phyloP scores from a whole-genome alignment of 176 grass and related monocot species.

The Urochloa ruziziensis region DNA sequence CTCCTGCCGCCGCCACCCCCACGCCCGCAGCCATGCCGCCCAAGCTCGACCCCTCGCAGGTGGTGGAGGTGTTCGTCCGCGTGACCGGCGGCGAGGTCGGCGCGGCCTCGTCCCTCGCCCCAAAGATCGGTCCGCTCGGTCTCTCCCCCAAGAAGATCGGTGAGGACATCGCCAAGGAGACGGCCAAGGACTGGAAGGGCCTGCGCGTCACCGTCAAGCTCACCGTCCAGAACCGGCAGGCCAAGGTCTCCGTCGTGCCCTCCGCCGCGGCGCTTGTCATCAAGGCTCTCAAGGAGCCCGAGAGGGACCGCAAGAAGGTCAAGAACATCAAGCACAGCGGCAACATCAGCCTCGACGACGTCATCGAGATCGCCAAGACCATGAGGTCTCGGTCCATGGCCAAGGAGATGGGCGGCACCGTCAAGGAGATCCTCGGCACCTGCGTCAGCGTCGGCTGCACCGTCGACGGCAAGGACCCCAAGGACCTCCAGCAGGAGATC shows the following conservation, averaged over 20 bases:
- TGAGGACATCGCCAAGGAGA: constrained; percentile 87
- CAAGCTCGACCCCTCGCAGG: constrained; percentile 69
- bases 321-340: constrained; percentile 80
- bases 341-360: constrained; percentile 77
- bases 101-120: constrained; percentile 67
- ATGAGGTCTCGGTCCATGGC: constrained; percentile 63
- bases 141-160: constrained; percentile 83
- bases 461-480: constrained; percentile 71
- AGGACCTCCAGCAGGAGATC: constrained; percentile 74
- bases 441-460: constrained; percentile 70
- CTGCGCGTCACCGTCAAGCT: constrained; percentile 86
- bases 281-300: constrained; percentile 74
- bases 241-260: constrained; percentile 74
- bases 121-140: constrained; percentile 76
- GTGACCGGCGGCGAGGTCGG: constrained; percentile 75
- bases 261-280: constrained; percentile 80
- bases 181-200: constrained; percentile 86
- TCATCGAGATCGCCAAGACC: constrained; percentile 62
- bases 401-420: constrained; percentile 53
- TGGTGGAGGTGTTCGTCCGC: constrained; percentile 64
- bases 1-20: neutral
- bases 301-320: constrained; percentile 83
- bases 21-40: constrained; percentile 52
- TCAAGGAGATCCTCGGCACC: constrained; percentile 72
- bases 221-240: constrained; percentile 80